phyloP scores from a whole-genome alignment of 306 rosid species.

The Cicer cuneatum region DNA sequence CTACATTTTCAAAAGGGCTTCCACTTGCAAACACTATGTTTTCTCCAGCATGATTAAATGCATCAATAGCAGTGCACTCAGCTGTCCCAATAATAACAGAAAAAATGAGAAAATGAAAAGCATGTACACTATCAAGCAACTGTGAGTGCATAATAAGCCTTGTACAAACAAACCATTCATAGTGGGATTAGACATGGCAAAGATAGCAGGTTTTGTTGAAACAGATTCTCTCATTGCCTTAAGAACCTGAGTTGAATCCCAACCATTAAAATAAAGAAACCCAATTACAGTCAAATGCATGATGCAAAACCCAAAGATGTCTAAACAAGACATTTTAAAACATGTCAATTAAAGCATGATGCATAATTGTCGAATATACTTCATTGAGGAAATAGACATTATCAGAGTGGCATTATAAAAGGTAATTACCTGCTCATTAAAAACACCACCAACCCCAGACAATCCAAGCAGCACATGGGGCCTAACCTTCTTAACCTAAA shows the following conservation, averaged over 20 bases:
- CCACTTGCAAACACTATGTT: conserved; percentile 93
- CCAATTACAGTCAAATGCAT: conserved; percentile 40
- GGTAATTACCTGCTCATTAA: conserved; percentile 79
- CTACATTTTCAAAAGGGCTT: conserved; percentile 89
- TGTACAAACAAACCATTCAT: conserved; percentile 80
- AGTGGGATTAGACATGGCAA: conserved; percentile 99
- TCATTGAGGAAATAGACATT: conserved; percentile 25
- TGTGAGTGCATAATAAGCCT: conserved; percentile 44
- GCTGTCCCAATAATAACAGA: conserved; percentile 59
- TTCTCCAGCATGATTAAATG: conserved; percentile 91
- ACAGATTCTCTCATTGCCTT: conserved; percentile 94
- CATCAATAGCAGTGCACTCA: conserved; percentile 95
- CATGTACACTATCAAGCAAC: conserved; percentile 41
- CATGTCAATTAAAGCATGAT: conserved; percentile 28
- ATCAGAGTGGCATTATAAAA: conserved; percentile 39
- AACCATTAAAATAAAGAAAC: conserved; percentile 48
- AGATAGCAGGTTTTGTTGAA: conserved; percentile 93
- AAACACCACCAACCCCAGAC: conserved; percentile 98
- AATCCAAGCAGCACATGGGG: conserved; percentile 96
- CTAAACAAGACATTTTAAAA: conserved; percentile 41
- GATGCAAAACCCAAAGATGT: conserved; percentile 33
- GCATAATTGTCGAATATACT: conserved; percentile 28
- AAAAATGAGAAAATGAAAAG: conserved; percentile 36
- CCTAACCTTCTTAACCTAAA: conserved; percentile 87
- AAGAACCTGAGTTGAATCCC: conserved; percentile 74